These are phyloP conservation scores for Echria macrotheca DNA, from an alignment of 495 filamentous ascomycete species.

Conservation along the genomic window DNA sequence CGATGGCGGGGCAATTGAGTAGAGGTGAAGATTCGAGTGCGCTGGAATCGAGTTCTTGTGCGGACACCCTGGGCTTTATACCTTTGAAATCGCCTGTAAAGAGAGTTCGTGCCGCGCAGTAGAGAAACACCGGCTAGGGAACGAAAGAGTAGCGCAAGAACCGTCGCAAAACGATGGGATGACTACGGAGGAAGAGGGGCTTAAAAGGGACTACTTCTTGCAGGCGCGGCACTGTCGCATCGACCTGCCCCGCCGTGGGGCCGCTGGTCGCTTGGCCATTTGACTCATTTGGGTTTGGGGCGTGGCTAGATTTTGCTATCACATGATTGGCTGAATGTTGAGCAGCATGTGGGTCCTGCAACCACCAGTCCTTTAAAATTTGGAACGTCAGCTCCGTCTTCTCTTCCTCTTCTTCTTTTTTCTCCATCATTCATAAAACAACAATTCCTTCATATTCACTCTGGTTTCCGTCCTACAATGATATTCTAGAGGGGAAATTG, in stretches of 20 bases:
- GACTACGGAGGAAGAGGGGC: neutral
- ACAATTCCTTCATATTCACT: constrained; percentile 75
- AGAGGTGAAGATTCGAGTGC: neutral
- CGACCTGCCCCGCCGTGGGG: constrained; percentile 10
- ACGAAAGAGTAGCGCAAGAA: neutral
- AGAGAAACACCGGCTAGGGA: neutral
- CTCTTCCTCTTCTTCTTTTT: constrained; percentile 32
- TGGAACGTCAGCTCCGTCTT: neutral
- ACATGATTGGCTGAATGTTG: constrained; percentile 9
- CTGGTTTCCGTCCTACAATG: constrained; percentile 58
- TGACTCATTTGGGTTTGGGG: constrained; percentile 10
- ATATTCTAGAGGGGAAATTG: constrained; percentile 71
- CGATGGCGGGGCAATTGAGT: constrained; percentile 6
- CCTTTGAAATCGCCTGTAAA: too few relatives aligned
- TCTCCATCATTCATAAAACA: constrained; percentile 53
- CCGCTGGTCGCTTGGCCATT: neutral
- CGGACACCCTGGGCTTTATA: too few relatives aligned
- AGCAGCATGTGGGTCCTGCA: neutral
- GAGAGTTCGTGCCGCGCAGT: too few relatives aligned
- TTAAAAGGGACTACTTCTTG: neutral
- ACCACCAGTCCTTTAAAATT: constrained; percentile 1
- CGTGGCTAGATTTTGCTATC: neutral
- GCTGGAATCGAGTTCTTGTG: neutral
- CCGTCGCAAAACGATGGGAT: too few relatives aligned
- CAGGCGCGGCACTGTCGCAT: too few relatives aligned